Base-by-base conservation (phyloP, 2,329 filamentous ascomycete genomes). In the Xylaria arbuscula region DNA sequence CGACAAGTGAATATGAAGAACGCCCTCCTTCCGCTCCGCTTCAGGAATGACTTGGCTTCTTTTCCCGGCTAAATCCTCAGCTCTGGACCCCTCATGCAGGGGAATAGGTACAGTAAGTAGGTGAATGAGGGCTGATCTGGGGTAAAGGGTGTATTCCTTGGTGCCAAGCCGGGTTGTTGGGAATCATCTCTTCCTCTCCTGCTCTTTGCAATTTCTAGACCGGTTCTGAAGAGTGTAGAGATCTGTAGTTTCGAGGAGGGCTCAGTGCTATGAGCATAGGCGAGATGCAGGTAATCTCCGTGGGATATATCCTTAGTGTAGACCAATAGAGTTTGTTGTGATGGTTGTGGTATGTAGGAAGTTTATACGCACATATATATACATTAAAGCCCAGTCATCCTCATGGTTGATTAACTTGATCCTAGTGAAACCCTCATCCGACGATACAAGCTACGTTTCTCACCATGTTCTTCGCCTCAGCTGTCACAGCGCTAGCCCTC, bases 401-500 rank as follows among this genome's bases (percentile, higher is more conserved):
- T 53, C 63, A 10, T 19, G 32, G 17, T 45, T 19, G 3, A 24
- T 17, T 22, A 56, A 45, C 11, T 24, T 10, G 22, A 8, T 7
- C 1, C 19, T 17, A 6, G 28, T 19, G 8, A 11, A 17, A 13
- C 19, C 38, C 17, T 42, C n/a, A 17, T 24, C 17, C 22, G n/a
- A 17, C 4, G 13, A 32, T 51, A 51, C 24, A 7, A n/a, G 24
- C 8, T 2, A 2, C 11, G 19, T 28, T 8, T 13, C 34, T 9
- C 19, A 64, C 38, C 19, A 70, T 70, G 69, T 32, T 59, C 10
- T 64, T 71, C 63, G 8, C 63, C 28, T 71, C 76, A 36, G 62
- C 73, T 11, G 32, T 78, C 45, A 34, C 71, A 3, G 61, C 71
- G 3, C 47, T 76, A 17, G 58, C 73, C 45, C 70, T 78, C 38